Evolutionary conservation across 2,329 filamentous ascomycete genomes (phyloP).

Genomic region (Pseudogymnoascus sp.): DNA sequence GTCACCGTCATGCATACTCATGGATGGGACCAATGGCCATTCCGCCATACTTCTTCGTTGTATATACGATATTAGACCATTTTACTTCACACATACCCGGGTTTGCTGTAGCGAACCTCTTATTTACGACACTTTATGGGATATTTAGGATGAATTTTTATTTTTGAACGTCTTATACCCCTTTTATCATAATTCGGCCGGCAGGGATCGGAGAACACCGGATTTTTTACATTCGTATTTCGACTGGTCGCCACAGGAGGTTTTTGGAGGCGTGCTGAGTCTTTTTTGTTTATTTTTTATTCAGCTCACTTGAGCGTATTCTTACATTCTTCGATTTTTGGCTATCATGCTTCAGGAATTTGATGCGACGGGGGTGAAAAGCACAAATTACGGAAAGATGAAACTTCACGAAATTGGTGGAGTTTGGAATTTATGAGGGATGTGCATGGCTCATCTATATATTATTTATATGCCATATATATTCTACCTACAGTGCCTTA

Average conservation of each 20-base stretch:
- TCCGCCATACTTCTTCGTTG: background rate
- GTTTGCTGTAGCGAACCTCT: background rate
- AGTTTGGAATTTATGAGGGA: background rate
- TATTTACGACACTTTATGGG: background rate
- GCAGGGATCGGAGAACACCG: background rate
- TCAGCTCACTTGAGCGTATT: background rate
- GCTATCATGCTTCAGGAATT: background rate
- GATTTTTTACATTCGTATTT: background rate
- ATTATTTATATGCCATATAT: background rate
- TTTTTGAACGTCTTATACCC: slow-evolving; percentile 3
- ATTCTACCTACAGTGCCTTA: background rate
- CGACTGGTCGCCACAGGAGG: background rate
- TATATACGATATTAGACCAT: background rate
- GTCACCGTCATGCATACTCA: background rate
- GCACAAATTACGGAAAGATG: background rate
- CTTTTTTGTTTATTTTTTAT: background rate
- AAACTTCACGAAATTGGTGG: background rate
- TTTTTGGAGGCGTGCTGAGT: background rate
- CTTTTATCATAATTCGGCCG: background rate
- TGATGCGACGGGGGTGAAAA: background rate
- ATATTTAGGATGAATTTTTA: background rate
- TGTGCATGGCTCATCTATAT: background rate
- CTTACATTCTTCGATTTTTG: background rate
- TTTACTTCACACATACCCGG: slow-evolving; percentile 1
- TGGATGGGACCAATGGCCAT: background rate